phyloP scores from a whole-genome alignment of 2,329 filamentous ascomycete species.

The Exophiala sp. region DNA sequence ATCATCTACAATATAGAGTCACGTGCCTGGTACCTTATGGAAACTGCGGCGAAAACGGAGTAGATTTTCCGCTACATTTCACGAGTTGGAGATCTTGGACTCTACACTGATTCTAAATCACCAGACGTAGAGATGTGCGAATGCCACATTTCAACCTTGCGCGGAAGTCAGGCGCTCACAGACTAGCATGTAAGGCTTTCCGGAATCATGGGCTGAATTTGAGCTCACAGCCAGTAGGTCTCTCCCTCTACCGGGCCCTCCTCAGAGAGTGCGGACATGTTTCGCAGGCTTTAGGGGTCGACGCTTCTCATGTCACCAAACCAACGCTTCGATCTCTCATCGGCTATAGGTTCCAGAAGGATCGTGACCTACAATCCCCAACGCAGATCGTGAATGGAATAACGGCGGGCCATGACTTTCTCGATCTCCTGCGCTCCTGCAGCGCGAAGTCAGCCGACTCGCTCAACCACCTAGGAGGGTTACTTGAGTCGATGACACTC shows the following conservation, averaged over 20 bases:
- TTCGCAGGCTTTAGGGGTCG: conserved; percentile 24
- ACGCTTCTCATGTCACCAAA: conserved; percentile 8
- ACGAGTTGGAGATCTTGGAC: not conserved
- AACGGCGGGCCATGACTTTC: conserved; percentile 40
- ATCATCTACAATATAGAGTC: no score
- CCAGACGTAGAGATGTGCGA: conserved; percentile 23
- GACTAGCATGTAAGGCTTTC: conserved; percentile 41
- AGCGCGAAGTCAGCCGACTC: conserved; percentile 7
- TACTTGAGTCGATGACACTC: conserved; percentile 10
- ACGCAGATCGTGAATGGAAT: conserved; percentile 38
- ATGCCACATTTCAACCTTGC: conserved; percentile 39
- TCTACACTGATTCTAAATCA: not conserved
- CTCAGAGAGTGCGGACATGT: conserved; percentile 40
- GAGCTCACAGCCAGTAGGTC: conserved; percentile 30
- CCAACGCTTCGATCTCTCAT: conserved; percentile 31
- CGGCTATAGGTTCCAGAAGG: conserved; percentile 38
- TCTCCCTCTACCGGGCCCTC: conserved; percentile 45
- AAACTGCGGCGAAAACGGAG: no score
- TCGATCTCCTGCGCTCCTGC: conserved; percentile 17
- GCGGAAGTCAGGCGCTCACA: conserved; percentile 38
- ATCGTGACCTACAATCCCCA: conserved; percentile 38
- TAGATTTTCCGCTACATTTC: not conserved
- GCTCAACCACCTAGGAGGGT: conserved; percentile 7
- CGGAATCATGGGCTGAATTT: not conserved
- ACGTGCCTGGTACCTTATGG: no score